These are phyloP conservation scores for Kregervanrija fluxuum DNA, from an alignment of 805 yeast genomes.

Conservation along the genomic window DNA sequence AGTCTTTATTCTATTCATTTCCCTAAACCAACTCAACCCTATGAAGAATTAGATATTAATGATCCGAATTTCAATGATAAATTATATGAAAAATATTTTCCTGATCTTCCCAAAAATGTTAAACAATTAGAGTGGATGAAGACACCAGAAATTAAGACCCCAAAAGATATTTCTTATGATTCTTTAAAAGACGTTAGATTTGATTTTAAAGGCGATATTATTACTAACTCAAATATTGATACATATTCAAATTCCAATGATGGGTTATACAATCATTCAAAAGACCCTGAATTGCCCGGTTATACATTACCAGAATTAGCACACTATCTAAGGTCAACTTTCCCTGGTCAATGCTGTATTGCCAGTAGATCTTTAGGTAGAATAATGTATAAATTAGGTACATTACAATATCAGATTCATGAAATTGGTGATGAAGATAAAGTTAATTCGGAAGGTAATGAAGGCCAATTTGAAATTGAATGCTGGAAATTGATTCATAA, in stretches of 20 bases:
- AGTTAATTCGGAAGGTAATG: conserved; percentile 27
- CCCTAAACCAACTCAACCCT: conserved; percentile 40
- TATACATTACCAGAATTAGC: conserved; percentile 81
- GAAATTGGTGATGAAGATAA: conserved; percentile 30
- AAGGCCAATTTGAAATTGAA: conserved; percentile 40
- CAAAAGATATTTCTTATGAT: conserved; percentile 35
- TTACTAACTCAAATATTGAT: conserved; percentile 31
- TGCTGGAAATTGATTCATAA: conserved; percentile 69
- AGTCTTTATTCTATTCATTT: conserved; percentile 48
- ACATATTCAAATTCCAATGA: conserved; percentile 19
- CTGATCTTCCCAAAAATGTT: conserved; percentile 80
- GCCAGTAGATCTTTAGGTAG: conserved; percentile 87
- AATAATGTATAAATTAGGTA: conserved; percentile 72
- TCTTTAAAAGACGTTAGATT: conserved; percentile 70
- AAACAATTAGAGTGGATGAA: conserved; percentile 90
- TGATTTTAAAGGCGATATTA: conserved; percentile 77
- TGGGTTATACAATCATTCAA: conserved; percentile 91
- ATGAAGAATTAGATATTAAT: conserved; percentile 42
- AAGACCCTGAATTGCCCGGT: conserved; percentile 84
- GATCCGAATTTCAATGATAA: conserved; percentile 77
- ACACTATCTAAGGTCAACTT: conserved; percentile 68
- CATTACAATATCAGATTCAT: conserved; percentile 38
- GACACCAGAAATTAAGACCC: conserved; percentile 34
- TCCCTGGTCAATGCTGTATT: conserved; percentile 79
- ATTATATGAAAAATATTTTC: conserved; percentile 78